Evolutionary conservation across 306 rosid species (phyloP).

Genomic region (Fragaria vesca): DNA sequence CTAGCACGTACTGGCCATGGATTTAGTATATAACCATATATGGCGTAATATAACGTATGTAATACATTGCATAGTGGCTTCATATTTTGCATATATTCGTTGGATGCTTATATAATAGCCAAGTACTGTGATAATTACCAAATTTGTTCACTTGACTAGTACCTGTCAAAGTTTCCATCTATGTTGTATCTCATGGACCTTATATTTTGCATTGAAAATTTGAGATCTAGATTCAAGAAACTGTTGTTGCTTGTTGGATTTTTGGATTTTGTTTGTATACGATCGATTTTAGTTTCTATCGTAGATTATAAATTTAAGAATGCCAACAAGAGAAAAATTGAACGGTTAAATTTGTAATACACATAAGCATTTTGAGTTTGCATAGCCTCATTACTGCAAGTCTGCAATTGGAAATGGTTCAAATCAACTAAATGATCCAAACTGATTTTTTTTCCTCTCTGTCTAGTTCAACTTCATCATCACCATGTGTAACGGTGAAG

Average conservation of each 20-base stretch:
- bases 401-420: neutral
- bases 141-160: neutral
- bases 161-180: neutral
- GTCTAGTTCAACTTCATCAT: neutral
- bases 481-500: neutral
- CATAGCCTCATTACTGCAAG: neutral
- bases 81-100: neutral
- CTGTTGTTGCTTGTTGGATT: neutral
- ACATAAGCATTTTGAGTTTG: neutral
- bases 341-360: neutral
- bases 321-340: neutral
- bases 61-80: neutral
- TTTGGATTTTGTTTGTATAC: neutral
- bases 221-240: neutral
- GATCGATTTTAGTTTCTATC: neutral
- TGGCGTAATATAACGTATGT: neutral
- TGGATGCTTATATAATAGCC: neutral
- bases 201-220: neutral
- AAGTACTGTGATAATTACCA: neutral
- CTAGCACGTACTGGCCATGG: neutral
- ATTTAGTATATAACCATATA: neutral
- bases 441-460: neutral
- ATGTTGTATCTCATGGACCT: neutral
- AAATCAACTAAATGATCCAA: neutral
- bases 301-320: neutral